These are phyloP conservation scores for Cronartium ribicola DNA, from an alignment of 1,284 basidiomycete species.

Conservation along the genomic window DNA sequence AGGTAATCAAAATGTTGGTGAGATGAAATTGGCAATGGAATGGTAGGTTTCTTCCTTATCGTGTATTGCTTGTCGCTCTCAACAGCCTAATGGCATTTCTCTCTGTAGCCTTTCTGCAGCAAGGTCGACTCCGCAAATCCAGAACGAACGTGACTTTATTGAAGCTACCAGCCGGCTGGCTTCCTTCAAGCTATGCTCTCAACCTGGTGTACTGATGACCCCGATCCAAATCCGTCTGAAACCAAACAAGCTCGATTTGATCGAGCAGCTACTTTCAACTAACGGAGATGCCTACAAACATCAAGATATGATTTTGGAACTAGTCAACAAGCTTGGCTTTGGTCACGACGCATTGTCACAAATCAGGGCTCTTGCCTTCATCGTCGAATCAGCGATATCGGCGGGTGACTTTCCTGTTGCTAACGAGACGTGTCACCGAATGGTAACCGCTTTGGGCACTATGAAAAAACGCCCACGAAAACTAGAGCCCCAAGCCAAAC, in stretches of 20 bases:
- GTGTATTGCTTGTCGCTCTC: not conserved
- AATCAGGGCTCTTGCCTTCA: constrained; percentile 77
- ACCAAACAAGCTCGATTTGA: constrained; percentile 70
- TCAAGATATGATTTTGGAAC: constrained; percentile 78
- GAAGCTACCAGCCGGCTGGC: constrained; percentile 83
- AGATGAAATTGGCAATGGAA: constrained; percentile 91
- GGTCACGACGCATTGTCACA: constrained; percentile 65
- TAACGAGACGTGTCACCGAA: constrained; percentile 65
- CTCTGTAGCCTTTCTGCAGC: constrained; percentile 70
- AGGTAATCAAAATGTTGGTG: constrained; percentile 82
- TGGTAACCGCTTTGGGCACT: constrained; percentile 63
- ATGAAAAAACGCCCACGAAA: constrained; percentile 51
- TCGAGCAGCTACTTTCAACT: constrained; percentile 72
- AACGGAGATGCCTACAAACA: constrained; percentile 82
- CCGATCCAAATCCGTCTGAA: constrained; percentile 86
- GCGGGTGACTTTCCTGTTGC: constrained; percentile 71
- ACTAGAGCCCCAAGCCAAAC: constrained; percentile 36
- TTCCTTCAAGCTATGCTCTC: constrained; percentile 72
- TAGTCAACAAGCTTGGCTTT: constrained; percentile 79
- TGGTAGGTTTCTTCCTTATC: constrained; percentile 59
- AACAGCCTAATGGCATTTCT: not conserved
- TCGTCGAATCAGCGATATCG: constrained; percentile 74
- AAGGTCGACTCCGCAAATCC: constrained; percentile 61
- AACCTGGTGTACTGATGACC: constrained; percentile 69
- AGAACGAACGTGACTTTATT: constrained; percentile 78